Evolutionary conservation across 352 stramenopile species (phyloP), one percentile per base, ranked within the genome.

Genomic region (Pythium oligandrum): DNA sequence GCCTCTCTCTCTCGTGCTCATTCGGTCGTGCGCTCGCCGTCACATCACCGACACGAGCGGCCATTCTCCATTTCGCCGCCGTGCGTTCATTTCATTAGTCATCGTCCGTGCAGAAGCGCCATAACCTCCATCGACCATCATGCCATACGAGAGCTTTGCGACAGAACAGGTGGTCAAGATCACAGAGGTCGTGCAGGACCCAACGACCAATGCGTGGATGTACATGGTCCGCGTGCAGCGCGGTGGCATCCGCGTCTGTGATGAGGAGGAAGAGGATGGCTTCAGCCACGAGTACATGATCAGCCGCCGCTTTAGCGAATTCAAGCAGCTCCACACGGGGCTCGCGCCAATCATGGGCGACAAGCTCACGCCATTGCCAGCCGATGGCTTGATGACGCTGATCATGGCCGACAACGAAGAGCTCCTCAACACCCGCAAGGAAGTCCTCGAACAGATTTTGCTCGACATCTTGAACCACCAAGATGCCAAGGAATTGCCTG

Each of bases 71-170:
- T 26, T 26, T 26, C 17, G 17, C 17, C 17, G 17, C 17, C 17
- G 17, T 26, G 17, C 17, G 17, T 26, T 26, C 50, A 56, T 48
- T 56, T 56, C 17, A 56, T 56, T 26, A 26, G 17, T 26, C 17
- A 26, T 26, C 17, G 17, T 26, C 17, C 17, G 17, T 26, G 17
- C 17, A 26, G 17, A 26, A 26, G 17, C 17, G 17, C 17, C 17
- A 26, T 26, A 26, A 26, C 17, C 17, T 26, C 17, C 17, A 26
- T 26, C 17, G 17, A 26, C 17, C 17, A 26, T 26, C 51, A 89
- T 89, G 78, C 75, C 75, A 34, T 89, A 89, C 78, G 78, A 89
- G 58, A 89, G 78, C 68, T 89, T 89, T 57, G 75, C 73, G 44
- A 78, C 69, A 33, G 73, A 76, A 57, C 73, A 88, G 48, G 69